Base-by-base conservation (phyloP, 345 rosid species). In the Populus pruinosa region DNA sequence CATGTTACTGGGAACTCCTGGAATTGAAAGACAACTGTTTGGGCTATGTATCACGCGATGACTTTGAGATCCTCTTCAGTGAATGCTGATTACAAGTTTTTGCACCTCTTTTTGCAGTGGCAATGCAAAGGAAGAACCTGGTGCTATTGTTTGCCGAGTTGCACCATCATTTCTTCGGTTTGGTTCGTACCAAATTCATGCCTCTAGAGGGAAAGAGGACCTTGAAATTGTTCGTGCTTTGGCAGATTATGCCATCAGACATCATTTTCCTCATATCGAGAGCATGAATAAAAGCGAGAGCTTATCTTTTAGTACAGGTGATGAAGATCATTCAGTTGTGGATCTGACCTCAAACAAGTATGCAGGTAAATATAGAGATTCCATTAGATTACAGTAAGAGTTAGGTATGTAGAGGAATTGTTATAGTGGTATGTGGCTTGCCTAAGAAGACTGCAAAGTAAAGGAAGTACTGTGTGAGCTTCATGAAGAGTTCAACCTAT, bases 131-230 rank as follows among this genome's bases (percentile, higher is more conserved):
- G 97, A 96, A 61, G 98, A 93, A 69, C 98, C 97, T 72, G 99
- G 97, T 70, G 99, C 99, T 72, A 87, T 96, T 76, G 97, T 88
- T 77, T 96, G 97, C 88, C 86, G 98, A 89, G 97, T 96, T 78
- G 86, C 97, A 39, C 97, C 82, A 61, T 90, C 99, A 18, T 92
- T 96, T 86, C 86, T 96, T 35, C 95, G 97, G 6, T 91, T 96
- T 71, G 98, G 99, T 77, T 92, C 99, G 49, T 93, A 84, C 85
- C 99, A 96, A 83, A 31, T 96, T 80, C 99, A 90, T 87, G 91
- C 98, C 73, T 90, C 90, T 41, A 91, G 97, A 88, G 98, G 95
- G 73, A 84, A 90, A 83, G 99, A 93, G 85, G 99, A 96, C 86
- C 84, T 91, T 75, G 84, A 85, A 33, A 92, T 96, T 75, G 92